Evolutionary conservation across 2,329 filamentous ascomycete species (phyloP), one percentile per base, ranked within the genome.

Genomic region (Fusarium albosuccineum): DNA sequence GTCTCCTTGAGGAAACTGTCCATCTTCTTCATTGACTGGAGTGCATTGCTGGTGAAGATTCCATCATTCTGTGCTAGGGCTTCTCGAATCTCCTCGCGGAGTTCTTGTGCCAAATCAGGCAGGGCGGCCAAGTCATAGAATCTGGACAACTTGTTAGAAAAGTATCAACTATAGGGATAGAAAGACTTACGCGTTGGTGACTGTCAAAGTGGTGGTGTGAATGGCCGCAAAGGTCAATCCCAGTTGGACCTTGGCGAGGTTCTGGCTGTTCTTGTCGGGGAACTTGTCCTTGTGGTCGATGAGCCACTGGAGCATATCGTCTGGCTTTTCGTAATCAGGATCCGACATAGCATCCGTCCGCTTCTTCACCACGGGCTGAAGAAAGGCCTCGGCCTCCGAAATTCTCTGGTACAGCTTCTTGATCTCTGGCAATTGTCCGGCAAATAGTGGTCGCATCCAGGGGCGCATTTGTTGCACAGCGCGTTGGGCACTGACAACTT

Each of bases 61-160:
- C 77, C 77, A 27, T 75, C 74, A 22, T 78, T 71, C 13, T 75
- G 75, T 1, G 70, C 71, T 1, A 85, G 68, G 0, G 79, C 80
- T 1, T 76, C 67, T 3, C 76, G 68, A 7, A 85, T 82, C 66
- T 89, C 87, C 17, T 85, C 79, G 2, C 87, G 82, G 1, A 89
- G 74, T 10, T 82, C 80, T 6, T 83, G 76, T 34, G 85, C 74
- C 66, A 85, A 79, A 30, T 87, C 82, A 0, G 85, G 86, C 66
- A 79, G 75, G 7, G 82, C 78, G 0, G 82, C 82, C 4, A 90
- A 72, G 57, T 85, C 83, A 69, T 85, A 87, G 48, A 89, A 79
- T 6, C 81, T 63, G 10, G 5, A 2, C 27, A 7, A 6, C 11
- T 3, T 5, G 6, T 60, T 44, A 56, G 55, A 9, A 3, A 5